Evolutionary conservation across 1,139 yeast species (phyloP).

Genomic region (Hyphopichia khmerensis): DNA sequence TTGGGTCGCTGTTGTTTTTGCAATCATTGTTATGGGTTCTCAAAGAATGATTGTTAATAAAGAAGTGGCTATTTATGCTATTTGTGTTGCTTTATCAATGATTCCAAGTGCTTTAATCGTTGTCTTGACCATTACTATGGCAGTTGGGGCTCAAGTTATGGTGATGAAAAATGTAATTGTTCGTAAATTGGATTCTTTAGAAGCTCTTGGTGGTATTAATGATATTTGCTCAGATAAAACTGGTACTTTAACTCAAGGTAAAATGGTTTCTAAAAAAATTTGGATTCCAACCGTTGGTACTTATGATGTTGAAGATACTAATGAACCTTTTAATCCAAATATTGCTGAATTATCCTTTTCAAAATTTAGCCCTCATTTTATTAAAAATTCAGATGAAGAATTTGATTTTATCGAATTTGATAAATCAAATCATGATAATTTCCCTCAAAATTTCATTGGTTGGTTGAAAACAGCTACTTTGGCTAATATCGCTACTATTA

Average conservation of each 20-base stretch:
- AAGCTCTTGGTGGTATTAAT: slow-evolving; percentile 51
- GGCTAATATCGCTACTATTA: slow-evolving; percentile 34
- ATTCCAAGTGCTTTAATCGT: slow-evolving; percentile 58
- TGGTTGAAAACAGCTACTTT: slow-evolving; percentile 33
- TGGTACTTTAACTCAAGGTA: slow-evolving; percentile 53
- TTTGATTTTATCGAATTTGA: slow-evolving; percentile 19
- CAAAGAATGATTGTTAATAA: slow-evolving; percentile 36
- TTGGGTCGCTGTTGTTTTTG: slow-evolving; percentile 37
- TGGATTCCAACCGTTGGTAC: slow-evolving; percentile 39
- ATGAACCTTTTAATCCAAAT: slow-evolving; percentile 44
- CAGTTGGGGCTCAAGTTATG: slow-evolving; percentile 51
- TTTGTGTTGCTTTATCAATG: slow-evolving; percentile 50
- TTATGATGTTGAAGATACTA: slow-evolving; percentile 27
- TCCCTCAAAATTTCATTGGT: slow-evolving; percentile 10
- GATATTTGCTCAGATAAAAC: slow-evolving; percentile 56
- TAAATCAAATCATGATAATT: slow-evolving; percentile 6
- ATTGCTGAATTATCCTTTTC: slow-evolving; percentile 27
- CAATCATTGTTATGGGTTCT: slow-evolving; percentile 39
- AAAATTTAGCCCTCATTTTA: slow-evolving; percentile 21
- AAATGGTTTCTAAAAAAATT: slow-evolving; percentile 43
- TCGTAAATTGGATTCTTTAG: slow-evolving; percentile 44
- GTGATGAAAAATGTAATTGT: slow-evolving; percentile 44
- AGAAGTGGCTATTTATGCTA: slow-evolving; percentile 42
- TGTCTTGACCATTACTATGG: slow-evolving; percentile 51
- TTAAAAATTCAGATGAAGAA: slow-evolving; percentile 31